A percentile compares a stretch with the other conserved stretches of the same genome.
Conservation (phyloP, 148 eudicot species). For the Oxyria digyna region DNA sequence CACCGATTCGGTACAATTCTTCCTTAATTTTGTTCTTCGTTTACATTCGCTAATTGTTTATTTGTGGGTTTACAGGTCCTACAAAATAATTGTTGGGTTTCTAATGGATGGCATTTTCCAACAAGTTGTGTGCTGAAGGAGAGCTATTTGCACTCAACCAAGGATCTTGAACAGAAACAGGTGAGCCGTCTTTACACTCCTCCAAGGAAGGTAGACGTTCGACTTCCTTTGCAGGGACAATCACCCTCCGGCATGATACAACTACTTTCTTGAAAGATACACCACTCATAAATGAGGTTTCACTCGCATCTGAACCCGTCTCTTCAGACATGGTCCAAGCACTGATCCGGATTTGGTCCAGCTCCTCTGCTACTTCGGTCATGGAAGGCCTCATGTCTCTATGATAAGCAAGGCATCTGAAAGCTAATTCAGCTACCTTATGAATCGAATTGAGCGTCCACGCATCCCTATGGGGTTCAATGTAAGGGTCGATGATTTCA, state of each 20-base stretch:
- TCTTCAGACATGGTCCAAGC: slow-evolving; percentile 56
- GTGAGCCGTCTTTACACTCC: slow-evolving; percentile 56
- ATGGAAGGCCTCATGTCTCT: slow-evolving; percentile 76
- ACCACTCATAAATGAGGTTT: slow-evolving; percentile 31
- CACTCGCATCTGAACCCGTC: slow-evolving; percentile 33
- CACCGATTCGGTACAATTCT: too few species aligned
- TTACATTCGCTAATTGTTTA: too few species aligned
- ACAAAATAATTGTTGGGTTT: too few species aligned
- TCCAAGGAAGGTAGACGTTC: slow-evolving; percentile 32
- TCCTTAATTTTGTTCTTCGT: too few species aligned
- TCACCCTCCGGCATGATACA: slow-evolving; percentile 48
- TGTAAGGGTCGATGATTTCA: slow-evolving; percentile 54
- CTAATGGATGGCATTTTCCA: slow-evolving; percentile 39
- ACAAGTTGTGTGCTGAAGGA: slow-evolving; percentile 75
- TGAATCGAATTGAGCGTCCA: slow-evolving; percentile 72
- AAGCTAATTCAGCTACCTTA: slow-evolving; percentile 76
- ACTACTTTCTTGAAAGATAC: slow-evolving; percentile 21
- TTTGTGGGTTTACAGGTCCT: too few species aligned
- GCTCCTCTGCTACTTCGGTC: slow-evolving; percentile 71
- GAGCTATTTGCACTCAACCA: slow-evolving; percentile 90
- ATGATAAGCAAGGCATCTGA: slow-evolving; percentile 73
- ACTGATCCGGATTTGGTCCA: slow-evolving; percentile 49
- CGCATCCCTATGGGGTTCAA: slow-evolving; percentile 67
- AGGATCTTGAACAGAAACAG: slow-evolving; percentile 75
- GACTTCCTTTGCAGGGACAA: slow-evolving; percentile 30